Base-by-base conservation (phyloP, 805 yeast genomes). In the Candida pini region DNA sequence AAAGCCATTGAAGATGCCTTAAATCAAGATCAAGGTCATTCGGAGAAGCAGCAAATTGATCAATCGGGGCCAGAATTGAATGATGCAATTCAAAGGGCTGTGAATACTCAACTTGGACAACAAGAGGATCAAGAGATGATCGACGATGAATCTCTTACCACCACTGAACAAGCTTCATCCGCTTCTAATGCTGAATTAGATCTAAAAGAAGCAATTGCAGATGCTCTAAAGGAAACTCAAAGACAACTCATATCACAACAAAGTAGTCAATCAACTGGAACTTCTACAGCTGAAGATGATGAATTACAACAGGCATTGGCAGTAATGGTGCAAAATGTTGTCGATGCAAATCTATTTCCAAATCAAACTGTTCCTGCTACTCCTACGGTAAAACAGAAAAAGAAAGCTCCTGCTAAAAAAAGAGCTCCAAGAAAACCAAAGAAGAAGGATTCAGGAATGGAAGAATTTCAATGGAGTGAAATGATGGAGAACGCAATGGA, bases 401-500 rank as follows among this genome's bases (percentile, higher is more conserved):
- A 30, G 6, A 29, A 28, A 23, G 31, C 25, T 22, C 25, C 25
- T 12, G 25, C 26, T 6, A 31, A 26, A 18, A 35, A 30, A n/a
- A 20, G 35, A 9, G 13, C 34, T 28, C 30, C 39, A 31, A 44
- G 36, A 31, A 26, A 30, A 28, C 10, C 31, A n/a, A 28, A 31
- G 27, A 33, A 33, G 14, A 26, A 39, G 13, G 39, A 54, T 24
- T 71, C 63, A 24, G 73, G 64, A 21, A 62, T 80, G 39, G 85
- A 80, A 47, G 68, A 63, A 35, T 49, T 62, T 36, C 73, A 68
- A 38, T 69, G 82, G 76, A 78, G 75, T 47, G 81, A 75, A 44
- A 82, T 82, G 43, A 70, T 82, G 68, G 86, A 79, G 43, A 80
- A 80, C 58, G 92, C 90, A 1, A 69, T 82, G 62, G 73, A 74